Conservation (phyloP, 768 basidiomycete species). For the Tephrocybe sp. region DNA sequence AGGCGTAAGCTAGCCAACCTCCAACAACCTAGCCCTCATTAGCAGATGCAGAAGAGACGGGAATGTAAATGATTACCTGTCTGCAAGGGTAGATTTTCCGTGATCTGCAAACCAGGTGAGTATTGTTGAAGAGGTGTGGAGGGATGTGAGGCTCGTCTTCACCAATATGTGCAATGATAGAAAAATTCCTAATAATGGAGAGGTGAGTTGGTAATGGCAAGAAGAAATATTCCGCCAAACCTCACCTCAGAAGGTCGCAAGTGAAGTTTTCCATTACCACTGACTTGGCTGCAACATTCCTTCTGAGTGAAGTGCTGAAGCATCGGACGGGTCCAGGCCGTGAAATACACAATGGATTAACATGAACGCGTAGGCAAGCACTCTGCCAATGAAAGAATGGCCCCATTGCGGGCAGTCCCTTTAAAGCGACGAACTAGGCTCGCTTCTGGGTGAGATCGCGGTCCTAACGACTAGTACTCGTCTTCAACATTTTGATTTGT, state of each 20-base stretch:
- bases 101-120: constrained; percentile 51
- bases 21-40: constrained; percentile 53
- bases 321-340: constrained; percentile 14
- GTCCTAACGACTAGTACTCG: not conserved
- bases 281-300: constrained; percentile 30
- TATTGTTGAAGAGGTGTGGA: constrained; percentile 1
- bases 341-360: constrained; percentile 8
- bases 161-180: constrained; percentile 97
- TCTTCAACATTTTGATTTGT: not conserved
- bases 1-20: constrained; percentile 42
- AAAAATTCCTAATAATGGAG: constrained; percentile 77
- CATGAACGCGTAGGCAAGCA: constrained; percentile 25
- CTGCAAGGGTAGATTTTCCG: constrained; percentile 93
- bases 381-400: constrained; percentile 29
- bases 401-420: not conserved
- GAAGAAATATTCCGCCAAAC: not conserved
- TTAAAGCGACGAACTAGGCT: not conserved
- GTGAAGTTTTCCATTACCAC: constrained; percentile 61
- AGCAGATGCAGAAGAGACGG: constrained; percentile 4
- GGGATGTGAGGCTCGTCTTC: constrained; percentile 8
- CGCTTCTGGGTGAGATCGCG: not conserved
- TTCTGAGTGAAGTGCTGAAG: constrained; percentile 29
- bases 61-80: constrained; percentile 52
- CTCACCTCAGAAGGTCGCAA: constrained; percentile 66
- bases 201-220: not conserved